Evolutionary conservation across 306 rosid genomes (phyloP).

Genomic region (barrel medic (Medicago truncatula)): MtrunA17r5.0-ANR NC_053044.1:52713501-52714000

Average conservation of each 20-base stretch:
- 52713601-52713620: constrained; percentile 5
- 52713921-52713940: background rate
- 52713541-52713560: constrained; percentile 12
- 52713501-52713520: background rate
- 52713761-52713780: constrained; percentile 38
- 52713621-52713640: constrained; percentile 3
- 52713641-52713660: constrained; percentile 83
- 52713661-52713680: constrained; percentile 88
- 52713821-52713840: constrained; percentile 54
- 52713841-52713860: constrained; percentile 50
- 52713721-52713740: constrained; percentile 1
- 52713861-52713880: constrained; percentile 50
- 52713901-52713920: constrained; percentile 5
- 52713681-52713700: constrained; percentile 63
- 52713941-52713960: background rate
- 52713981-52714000: background rate
- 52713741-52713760: constrained; percentile 5
- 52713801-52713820: constrained; percentile 62
- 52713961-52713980: too few species aligned
- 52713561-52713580: constrained; percentile 6
- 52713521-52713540: background rate
- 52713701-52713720: constrained; percentile 5
- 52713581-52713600: background rate
- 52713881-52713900: constrained; percentile 14
- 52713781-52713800: constrained; percentile 70